Evolutionary conservation across 306 rosid genomes (phyloP), one percentile per base, ranked within the genome.

Genomic region (Senna tora): DNA sequence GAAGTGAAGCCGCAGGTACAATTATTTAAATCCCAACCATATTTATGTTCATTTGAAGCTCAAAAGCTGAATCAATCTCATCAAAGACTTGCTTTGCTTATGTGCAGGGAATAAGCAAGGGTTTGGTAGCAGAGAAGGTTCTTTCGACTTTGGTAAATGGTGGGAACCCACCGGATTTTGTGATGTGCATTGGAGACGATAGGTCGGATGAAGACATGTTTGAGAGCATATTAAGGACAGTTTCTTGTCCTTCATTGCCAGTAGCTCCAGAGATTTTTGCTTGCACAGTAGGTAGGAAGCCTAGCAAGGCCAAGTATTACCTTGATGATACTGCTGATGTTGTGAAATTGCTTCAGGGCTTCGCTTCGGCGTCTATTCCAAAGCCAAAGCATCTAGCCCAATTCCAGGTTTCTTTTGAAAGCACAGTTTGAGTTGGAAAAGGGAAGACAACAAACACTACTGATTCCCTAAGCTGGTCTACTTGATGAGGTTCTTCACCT

Each of bases 141-240:
- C 90, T 91, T 68, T 71, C 78, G 7, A 82, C 74, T 13, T 81
- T 89, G 93, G 84, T 66, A 14, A 51, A 77, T 11, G 77, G 71
- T 5, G 85, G 88, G 38, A 84, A 60, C 32, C 69, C 84, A 6
- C 96, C 92, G 1, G 89, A 87, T 82, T 89, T 91, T 61, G 87
- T 91, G 8, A 54, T 82, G 89, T 89, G 93, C 86, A 67, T 89
- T 4, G 96, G 97, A 51, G 97, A 91, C 32, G 93, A 91, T 71
- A 70, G 81, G 73, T 87, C 96, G 0, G 93, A 91, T 36, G 97
- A 91, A 74, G 89, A 91, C 81, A 91, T 91, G 96, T 91, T 91
- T 65, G 89, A 87, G 83, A 87, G 87, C 84, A 80, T 91, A 77
- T 38, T 74, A 59, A 80, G 82, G 69, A 83, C 86, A 4, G 86